Percentiles rank a stretch among this genome's conserved stretches.
phyloP scores from a whole-genome alignment of 257 asterid genomes.

The Eucommia ulmoides region DNA sequence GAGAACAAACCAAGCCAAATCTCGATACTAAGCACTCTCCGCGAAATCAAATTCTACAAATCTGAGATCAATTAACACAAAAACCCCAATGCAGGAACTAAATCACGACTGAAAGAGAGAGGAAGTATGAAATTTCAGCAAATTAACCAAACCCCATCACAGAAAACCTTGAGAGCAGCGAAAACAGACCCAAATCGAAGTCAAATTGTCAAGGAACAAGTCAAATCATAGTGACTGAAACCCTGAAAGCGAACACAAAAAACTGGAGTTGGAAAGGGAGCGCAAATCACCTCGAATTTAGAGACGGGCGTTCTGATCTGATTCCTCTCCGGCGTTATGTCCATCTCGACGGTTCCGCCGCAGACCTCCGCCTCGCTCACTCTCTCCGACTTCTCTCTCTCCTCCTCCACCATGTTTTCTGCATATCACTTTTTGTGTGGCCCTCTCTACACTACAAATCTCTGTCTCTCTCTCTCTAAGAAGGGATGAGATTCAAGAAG shows the following conservation, averaged over 20 bases:
- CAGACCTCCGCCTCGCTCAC: conserved; percentile 11
- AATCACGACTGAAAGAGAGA: no score
- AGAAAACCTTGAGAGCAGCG: conserved; percentile 4
- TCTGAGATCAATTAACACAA: no score
- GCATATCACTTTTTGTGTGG: conserved; percentile 1
- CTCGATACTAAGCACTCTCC: no score
- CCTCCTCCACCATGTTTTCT: conserved; percentile 19
- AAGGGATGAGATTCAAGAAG: conserved; percentile 40
- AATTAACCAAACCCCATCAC: conserved; percentile 20
- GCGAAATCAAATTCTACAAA: no score
- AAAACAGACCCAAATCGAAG: conserved; percentile 16
- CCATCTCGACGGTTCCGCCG: conserved; percentile 49
- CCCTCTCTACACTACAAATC: conserved; percentile 12
- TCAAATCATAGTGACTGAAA: neutral
- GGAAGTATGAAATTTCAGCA: conserved; percentile 3
- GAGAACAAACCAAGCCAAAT: no score
- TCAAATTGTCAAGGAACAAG: neutral
- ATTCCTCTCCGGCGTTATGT: conserved; percentile 73
- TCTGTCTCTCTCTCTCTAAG: conserved; percentile 25
- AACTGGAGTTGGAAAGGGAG: conserved; percentile 11
- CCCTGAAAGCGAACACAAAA: conserved; percentile 1
- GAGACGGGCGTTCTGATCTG: conserved; percentile 56
- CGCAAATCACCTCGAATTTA: conserved; percentile 51
- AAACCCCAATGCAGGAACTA: no score
- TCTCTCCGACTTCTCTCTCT: conserved; percentile 11